These are phyloP conservation scores for Hordeum vulgare DNA, from an alignment of 176 grass and related monocot species.

Conservation along the genomic window MorexV3_pseudomolecules_assembly NC_058519.1:610019385-610019884, in stretches of 20 bases:
- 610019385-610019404: too few relatives aligned
- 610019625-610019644: not conserved
- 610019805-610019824: not conserved
- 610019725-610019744: not conserved
- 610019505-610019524: slow-evolving; percentile 35
- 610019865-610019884: not conserved
- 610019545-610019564: too few relatives aligned
- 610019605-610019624: not conserved
- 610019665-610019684: not conserved
- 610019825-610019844: not conserved
- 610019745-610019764: not conserved
- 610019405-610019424: not conserved
- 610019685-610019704: not conserved
- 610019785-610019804: not conserved
- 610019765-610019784: not conserved
- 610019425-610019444: slow-evolving; percentile 49
- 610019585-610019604: not conserved
- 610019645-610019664: not conserved
- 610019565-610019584: not conserved
- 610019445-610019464: slow-evolving; percentile 29
- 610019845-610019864: too few relatives aligned
- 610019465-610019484: not conserved
- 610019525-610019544: too few relatives aligned
- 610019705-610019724: not conserved
- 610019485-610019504: slow-evolving; percentile 17